phyloP scores from a whole-genome alignment of 768 basidiomycete genomes.

The Russula sp. region DNA sequence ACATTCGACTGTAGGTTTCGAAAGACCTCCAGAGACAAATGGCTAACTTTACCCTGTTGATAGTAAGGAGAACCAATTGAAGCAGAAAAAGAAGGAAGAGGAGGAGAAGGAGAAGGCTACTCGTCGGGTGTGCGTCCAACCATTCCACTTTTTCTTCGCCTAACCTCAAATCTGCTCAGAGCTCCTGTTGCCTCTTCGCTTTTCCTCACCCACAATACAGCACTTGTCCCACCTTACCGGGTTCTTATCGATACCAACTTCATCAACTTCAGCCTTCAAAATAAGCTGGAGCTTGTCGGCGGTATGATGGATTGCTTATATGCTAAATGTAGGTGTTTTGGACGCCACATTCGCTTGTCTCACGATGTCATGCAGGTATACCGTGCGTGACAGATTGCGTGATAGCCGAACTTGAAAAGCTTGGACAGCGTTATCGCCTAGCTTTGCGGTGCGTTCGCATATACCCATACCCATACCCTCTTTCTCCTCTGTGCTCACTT shows the following conservation, averaged over 20 bases:
- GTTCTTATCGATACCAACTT: constrained; percentile 99
- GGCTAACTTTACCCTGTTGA: neutral
- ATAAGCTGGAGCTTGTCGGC: constrained; percentile 89
- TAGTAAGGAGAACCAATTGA: constrained; percentile 91
- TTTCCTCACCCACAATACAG: constrained; percentile 91
- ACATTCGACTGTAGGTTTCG: constrained; percentile 75
- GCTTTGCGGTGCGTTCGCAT: constrained; percentile 68
- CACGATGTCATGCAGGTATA: constrained; percentile 55
- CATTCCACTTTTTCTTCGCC: neutral
- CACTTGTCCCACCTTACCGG: constrained; percentile 93
- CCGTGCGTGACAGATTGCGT: constrained; percentile 99
- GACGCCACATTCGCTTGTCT: constrained; percentile 13
- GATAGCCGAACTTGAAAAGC: constrained; percentile 95
- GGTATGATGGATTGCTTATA: constrained; percentile 99
- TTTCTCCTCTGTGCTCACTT: neutral
- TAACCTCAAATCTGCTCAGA: constrained; percentile 33
- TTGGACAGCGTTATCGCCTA: constrained; percentile 91
- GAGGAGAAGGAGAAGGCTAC: constrained; percentile 72
- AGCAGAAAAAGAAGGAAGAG: constrained; percentile 79
- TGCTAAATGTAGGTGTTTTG: constrained; percentile 73
- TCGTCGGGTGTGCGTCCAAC: constrained; percentile 61
- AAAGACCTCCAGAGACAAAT: neutral
- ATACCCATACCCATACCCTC: neutral
- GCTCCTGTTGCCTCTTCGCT: constrained; percentile 84
- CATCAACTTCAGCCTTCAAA: constrained; percentile 97